phyloP scores from a whole-genome alignment of 169 alveolate species.

The Plasmodium relictum region DNA sequence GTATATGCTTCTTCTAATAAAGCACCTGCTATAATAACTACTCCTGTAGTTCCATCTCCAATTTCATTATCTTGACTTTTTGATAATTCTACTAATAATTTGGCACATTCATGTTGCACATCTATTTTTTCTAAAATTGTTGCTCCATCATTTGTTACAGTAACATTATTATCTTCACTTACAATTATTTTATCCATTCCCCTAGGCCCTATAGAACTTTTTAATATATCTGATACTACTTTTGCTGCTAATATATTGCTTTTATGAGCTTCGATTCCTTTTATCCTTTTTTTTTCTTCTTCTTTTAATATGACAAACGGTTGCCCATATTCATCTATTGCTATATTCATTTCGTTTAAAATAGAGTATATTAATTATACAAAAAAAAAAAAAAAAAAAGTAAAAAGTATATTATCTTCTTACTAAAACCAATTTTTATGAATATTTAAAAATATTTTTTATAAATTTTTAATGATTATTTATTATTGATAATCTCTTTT shows the following conservation, averaged over 20 bases:
- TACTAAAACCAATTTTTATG: too few species aligned
- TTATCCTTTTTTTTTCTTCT: conserved; percentile 96
- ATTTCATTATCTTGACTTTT: conserved; percentile 99
- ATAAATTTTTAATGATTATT: too few species aligned
- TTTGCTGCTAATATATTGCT: conserved; percentile 98
- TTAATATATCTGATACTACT: conserved; percentile 96
- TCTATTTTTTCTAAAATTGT: conserved; percentile 97
- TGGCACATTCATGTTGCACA: conserved; percentile 98
- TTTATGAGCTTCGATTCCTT: conserved; percentile 98
- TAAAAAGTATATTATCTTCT: too few species aligned
- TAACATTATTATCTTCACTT: conserved; percentile 98
- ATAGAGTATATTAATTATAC: not conserved
- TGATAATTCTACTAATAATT: conserved; percentile 98
- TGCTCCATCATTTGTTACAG: conserved; percentile 98
- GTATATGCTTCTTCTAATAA: conserved; percentile 95
- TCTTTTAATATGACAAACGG: conserved; percentile 98
- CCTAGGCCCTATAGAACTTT: conserved; percentile 99
- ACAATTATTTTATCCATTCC: conserved; percentile 99
- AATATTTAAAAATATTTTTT: too few species aligned
- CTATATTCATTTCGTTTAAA: conserved; percentile 89
- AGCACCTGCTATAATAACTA: conserved; percentile 99
- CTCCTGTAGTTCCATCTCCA: conserved; percentile 99
- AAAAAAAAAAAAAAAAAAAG: too few species aligned
- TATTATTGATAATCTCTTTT: too few species aligned
- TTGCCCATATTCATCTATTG: conserved; percentile 98